Conservation (phyloP, 1,139 yeast genomes). For the Hemisphaericaspora xylofermentans region DNA sequence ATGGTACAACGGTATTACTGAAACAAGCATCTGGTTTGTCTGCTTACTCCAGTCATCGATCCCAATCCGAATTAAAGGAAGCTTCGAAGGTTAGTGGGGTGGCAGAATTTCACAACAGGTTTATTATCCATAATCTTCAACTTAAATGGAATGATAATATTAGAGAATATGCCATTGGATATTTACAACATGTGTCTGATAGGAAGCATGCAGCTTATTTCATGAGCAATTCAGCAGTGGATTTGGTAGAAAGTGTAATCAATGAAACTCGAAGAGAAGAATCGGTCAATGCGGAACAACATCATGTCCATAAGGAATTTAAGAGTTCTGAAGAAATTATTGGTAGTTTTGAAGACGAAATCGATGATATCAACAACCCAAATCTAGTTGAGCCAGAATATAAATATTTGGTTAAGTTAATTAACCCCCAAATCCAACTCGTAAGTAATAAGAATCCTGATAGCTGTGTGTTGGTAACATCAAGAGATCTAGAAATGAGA, state of each 20-base stretch:
- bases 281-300: constrained; percentile 16
- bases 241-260: constrained; percentile 48
- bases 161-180: constrained; percentile 61
- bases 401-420: constrained; percentile 40
- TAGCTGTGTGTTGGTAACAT: constrained; percentile 52
- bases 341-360: constrained; percentile 31
- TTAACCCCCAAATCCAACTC: constrained; percentile 47
- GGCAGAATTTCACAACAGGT: constrained; percentile 65
- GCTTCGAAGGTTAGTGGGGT: constrained; percentile 16
- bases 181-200: constrained; percentile 59
- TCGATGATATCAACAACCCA: constrained; percentile 23
- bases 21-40: constrained; percentile 19
- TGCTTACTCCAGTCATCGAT: constrained; percentile 28
- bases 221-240: constrained; percentile 70
- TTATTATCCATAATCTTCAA: constrained; percentile 73
- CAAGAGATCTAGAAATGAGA: constrained; percentile 71
- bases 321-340: constrained; percentile 34
- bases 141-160: constrained; percentile 76
- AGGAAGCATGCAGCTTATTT: constrained; percentile 59
- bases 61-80: constrained; percentile 23
- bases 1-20: constrained; percentile 7
- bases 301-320: constrained; percentile 16
- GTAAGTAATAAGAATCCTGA: constrained; percentile 32
- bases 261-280: constrained; percentile 19
- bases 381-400: constrained; percentile 36